Conservation (phyloP, 2,329 filamentous ascomycete genomes). For the Colletotrichum simmondsii region DNA sequence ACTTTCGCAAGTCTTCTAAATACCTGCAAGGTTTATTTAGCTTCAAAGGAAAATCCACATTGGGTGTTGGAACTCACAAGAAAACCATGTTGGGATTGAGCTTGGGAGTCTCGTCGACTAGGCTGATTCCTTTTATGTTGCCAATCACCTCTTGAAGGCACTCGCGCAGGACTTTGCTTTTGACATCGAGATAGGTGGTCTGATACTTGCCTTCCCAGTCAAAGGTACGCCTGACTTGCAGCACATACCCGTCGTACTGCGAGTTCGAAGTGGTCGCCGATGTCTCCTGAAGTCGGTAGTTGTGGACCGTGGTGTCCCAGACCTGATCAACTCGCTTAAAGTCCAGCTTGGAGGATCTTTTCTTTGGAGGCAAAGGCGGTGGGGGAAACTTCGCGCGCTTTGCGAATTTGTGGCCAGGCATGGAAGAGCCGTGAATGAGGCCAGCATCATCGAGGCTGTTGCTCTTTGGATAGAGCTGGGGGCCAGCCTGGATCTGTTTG, state of each 20-base stretch:
- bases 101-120: conserved; percentile 83
- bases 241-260: conserved; percentile 82
- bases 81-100: conserved; percentile 79
- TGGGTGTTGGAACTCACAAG: conserved; percentile 53
- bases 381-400: background rate
- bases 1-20: conserved; percentile 77
- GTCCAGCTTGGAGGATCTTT: conserved; percentile 38
- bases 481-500: conserved; percentile 10
- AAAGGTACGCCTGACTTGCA: conserved; percentile 85
- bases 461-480: conserved; percentile 1
- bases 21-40: conserved; percentile 62
- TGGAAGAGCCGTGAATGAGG: background rate
- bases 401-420: background rate
- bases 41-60: too few relatives aligned
- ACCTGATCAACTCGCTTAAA: conserved; percentile 66
- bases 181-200: conserved; percentile 81
- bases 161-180: conserved; percentile 81
- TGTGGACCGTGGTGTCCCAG: conserved; percentile 62
- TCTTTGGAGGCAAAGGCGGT: background rate
- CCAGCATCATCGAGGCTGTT: background rate
- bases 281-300: conserved; percentile 66
- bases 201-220: conserved; percentile 86
- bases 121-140: conserved; percentile 79
- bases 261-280: conserved; percentile 55
- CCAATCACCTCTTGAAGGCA: conserved; percentile 78